Evolutionary conservation across 1,284 basidiomycete species (phyloP), one percentile per base, ranked within the genome.

Genomic region (Ceratobasidium sp.): DNA sequence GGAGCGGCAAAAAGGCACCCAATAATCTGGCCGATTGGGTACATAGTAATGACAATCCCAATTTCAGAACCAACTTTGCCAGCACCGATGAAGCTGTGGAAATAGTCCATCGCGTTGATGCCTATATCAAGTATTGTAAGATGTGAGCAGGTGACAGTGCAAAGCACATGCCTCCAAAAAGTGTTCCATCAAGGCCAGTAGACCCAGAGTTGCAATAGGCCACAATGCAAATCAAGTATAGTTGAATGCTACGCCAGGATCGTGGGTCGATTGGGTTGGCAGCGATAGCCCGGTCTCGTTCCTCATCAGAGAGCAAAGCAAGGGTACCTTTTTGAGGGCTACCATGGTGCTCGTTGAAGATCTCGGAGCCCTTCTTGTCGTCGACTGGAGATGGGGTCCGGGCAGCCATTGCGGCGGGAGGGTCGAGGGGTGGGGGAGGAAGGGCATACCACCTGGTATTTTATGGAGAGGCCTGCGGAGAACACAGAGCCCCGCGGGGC

Each of bases 41-140:
- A 76, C 58, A 78, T 76, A 43, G 76, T 73, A 58, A 76, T 74
- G 13, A 76, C 72, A 50, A 75, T 73, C 57, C 75, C 75, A 17
- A 73, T 74, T 42, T 31, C 29, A n/a, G 35, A 68, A 22, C 62
- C 56, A 17, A 71, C 71, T 12, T 53, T 55, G 22, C 67, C 65
- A 13, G 76, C 56, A 17, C 74, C 75, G 69, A 75, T 76, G 64
- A 72, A 76, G 27, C 43, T 55, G 31, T 74, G 74, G 70, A 72
- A 77, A 47, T 75, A 74, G 27, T 60, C 70, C 76, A 77, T 77
- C n/a, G 73, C 74, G 68, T 77, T 77, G 71, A 77, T 73, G 2
- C 72, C 64, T 1, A 69, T 68, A 5, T 42, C 74, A 70, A 0
- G 73, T 73, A 47, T 22, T n/a, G n/a, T n/a, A 34, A 72, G 71